phyloP scores from a whole-genome alignment of 345 rosid genomes.

The Bruguiera gymnorhiza region DNA sequence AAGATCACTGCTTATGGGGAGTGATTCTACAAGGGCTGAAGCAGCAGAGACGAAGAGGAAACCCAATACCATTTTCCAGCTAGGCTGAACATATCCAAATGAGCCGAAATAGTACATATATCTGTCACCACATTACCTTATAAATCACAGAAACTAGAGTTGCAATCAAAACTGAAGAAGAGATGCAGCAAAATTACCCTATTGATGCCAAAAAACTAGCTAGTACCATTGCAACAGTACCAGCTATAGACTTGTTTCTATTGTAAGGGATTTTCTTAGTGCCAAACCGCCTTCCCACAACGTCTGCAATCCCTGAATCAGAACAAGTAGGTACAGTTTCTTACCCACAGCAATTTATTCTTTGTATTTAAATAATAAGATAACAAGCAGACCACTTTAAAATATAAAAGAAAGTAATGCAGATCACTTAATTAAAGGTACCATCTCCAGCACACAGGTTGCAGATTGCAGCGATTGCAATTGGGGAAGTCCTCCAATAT shows the following conservation, averaged over 20 bases:
- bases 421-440: constrained; percentile 24
- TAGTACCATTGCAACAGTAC: constrained; percentile 75
- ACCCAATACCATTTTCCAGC: constrained; percentile 50
- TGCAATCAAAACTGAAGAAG: not conserved
- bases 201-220: constrained; percentile 70
- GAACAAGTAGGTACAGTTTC: not conserved
- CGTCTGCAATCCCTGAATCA: constrained; percentile 74
- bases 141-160: too few species aligned
- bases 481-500: constrained; percentile 84
- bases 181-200: constrained; percentile 29
- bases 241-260: constrained; percentile 71
- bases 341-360: not conserved
- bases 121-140: constrained; percentile 30
- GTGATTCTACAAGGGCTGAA: constrained; percentile 79
- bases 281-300: constrained; percentile 81
- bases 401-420: not conserved
- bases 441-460: constrained; percentile 99
- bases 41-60: constrained; percentile 65
- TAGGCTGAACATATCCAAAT: constrained; percentile 53
- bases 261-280: constrained; percentile 70
- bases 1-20: constrained; percentile 70
- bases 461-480: constrained; percentile 71
- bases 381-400: not conserved
- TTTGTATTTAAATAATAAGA: not conserved
- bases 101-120: constrained; percentile 68